Base-by-base conservation (phyloP, 768 basidiomycete species). In the Xanthoconium purpureum region DNA sequence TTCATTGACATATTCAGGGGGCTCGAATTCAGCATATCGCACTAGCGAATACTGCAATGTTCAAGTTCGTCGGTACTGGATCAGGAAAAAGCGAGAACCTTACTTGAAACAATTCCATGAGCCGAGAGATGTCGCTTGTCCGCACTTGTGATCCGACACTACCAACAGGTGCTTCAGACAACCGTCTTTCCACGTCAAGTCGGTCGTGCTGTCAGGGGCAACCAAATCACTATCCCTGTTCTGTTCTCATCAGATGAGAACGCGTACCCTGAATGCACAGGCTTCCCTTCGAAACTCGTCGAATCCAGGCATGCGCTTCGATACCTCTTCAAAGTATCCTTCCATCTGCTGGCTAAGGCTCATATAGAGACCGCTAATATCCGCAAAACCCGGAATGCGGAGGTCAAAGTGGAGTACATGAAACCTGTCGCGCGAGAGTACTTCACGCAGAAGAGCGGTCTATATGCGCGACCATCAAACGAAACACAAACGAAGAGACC, bases 21-120 rank as follows among this genome's bases (percentile, higher is more conserved):
- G 80, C 37, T 83, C 73, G 64, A 90, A 91, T 57, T 85, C 83
- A 75, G 87, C 84, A 59, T 89, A 91, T 61, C 82, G 84, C 32
- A 89, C 66, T 13, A 91, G 80, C 1, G 87, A 84, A 63, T 79
- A 86, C 85, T 88, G 54, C 14, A 52, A 5, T 54, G 2, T 46
- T 50, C 12, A 36, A 47, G 33, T 6, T 40, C 13, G 43, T 61
- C 11, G 51, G 37, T 37, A 28, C 9, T 24, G 17, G 9, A 30
- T 47, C 12, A 20, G 5, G 35, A n/a, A 35, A 46, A 37, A 17
- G 35, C 20, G 32, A 52, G 11, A 7, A 14, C 50, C 70, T 54
- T 57, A 82, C 88, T 74, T 91, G 91, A 65, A 92, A 91, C 3
- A 92, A 72, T 62, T 92, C 91, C 88, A 94, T 90, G 15, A 93